These are phyloP conservation scores for Debaryomycetaceae sp. DNA, from an alignment of 1,139 yeast species.

Conservation along the genomic window DNA sequence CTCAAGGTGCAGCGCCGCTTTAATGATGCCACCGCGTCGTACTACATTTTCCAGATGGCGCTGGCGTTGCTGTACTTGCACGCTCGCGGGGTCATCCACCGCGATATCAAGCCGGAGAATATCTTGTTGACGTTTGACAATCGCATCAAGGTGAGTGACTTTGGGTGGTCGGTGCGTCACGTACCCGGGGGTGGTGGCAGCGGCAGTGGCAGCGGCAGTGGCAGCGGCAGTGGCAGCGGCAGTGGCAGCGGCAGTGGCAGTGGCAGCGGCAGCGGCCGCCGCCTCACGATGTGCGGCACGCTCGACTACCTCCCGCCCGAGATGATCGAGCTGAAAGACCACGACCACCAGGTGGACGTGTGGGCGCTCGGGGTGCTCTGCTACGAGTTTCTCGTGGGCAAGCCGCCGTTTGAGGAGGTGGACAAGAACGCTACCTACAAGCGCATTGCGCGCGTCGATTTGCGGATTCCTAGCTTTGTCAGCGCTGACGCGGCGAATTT, in stretches of 20 bases:
- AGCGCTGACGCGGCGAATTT: constrained; percentile 75
- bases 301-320: constrained; percentile 94
- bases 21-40: constrained; percentile 68
- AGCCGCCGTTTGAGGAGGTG: constrained; percentile 87
- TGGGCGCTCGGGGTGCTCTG: constrained; percentile 92
- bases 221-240: constrained; percentile 25
- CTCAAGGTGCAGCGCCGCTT: constrained; percentile 63
- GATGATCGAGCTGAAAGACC: constrained; percentile 81
- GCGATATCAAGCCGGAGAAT: constrained; percentile 93
- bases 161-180: constrained; percentile 86
- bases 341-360: constrained; percentile 75
- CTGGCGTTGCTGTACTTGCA: constrained; percentile 75
- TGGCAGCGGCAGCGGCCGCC: constrained; percentile 39
- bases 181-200: constrained; percentile 20
- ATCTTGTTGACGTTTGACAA: constrained; percentile 72
- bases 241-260: no score
- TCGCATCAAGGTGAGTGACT: constrained; percentile 78
- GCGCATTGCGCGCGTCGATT: constrained; percentile 72
- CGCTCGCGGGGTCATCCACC: constrained; percentile 72
- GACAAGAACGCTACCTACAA: constrained; percentile 72
- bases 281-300: constrained; percentile 92
- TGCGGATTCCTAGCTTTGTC: constrained; percentile 66
- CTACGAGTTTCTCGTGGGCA: constrained; percentile 83
- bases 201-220: neutral
- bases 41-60: constrained; percentile 80